Conservation (phyloP, 1,284 basidiomycete genomes). For the Moesziomyces globuligerus region DNA sequence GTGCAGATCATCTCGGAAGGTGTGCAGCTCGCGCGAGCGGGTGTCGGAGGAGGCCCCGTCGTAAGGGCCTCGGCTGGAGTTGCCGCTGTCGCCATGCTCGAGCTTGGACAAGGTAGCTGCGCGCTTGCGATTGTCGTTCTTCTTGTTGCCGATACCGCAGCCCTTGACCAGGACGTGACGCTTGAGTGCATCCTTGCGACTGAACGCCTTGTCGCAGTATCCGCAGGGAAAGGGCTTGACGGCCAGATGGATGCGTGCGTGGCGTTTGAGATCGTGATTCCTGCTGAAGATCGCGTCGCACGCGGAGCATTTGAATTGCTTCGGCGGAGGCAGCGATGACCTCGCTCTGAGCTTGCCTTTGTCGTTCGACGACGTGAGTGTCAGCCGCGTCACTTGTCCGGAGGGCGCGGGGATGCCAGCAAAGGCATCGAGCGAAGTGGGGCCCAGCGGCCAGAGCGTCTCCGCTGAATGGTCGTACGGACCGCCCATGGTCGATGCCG, state of each 20-base stretch:
- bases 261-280: conserved; percentile 63
- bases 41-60: conserved; percentile 25
- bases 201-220: conserved; percentile 60
- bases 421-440: conserved; percentile 42
- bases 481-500: conserved; percentile 10
- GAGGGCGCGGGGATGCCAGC: conserved; percentile 32
- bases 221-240: conserved; percentile 59
- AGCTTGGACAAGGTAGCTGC: conserved; percentile 41
- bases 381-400: conserved; percentile 24
- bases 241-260: conserved; percentile 62
- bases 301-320: conserved; percentile 57
- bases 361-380: conserved; percentile 32
- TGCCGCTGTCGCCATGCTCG: conserved; percentile 23
- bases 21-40: conserved; percentile 19
- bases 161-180: conserved; percentile 58
- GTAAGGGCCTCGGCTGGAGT: conserved; percentile 13
- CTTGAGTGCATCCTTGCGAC: conserved; percentile 61
- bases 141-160: conserved; percentile 51
- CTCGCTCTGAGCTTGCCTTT: conserved; percentile 27
- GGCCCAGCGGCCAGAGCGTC: conserved; percentile 35
- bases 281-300: conserved; percentile 60
- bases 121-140: conserved; percentile 31
- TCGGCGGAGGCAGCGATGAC: conserved; percentile 36
- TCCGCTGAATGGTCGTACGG: conserved; percentile 30
- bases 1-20: conserved; percentile 27